Evolutionary conservation across 495 filamentous ascomycete genomes (phyloP).

Genomic region (Podospora tetraspora): DNA sequence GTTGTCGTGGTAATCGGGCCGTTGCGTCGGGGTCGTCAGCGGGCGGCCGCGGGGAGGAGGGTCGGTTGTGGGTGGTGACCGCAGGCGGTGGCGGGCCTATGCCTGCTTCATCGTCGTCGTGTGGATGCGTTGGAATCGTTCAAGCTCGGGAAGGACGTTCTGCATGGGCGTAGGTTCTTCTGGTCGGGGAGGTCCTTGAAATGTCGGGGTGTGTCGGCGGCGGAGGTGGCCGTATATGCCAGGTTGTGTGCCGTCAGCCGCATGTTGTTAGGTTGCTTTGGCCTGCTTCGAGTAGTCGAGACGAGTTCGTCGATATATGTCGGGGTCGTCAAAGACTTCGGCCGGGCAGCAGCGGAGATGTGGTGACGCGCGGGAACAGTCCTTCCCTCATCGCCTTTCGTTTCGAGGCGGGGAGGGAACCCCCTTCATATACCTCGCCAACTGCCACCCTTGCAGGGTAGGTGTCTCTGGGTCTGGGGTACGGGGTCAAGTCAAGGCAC

Average conservation of each 20-base stretch:
- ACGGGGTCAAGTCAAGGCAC: background rate
- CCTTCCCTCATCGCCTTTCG: background rate
- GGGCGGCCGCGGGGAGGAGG: background rate
- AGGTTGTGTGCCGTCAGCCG: background rate
- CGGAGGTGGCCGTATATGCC: background rate
- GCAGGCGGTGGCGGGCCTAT: background rate
- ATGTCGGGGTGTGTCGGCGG: background rate
- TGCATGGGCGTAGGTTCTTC: background rate
- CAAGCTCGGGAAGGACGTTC: background rate
- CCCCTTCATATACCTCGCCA: background rate
- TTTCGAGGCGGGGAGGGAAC: background rate
- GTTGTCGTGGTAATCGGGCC: background rate
- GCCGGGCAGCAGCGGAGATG: background rate
- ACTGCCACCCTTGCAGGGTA: background rate
- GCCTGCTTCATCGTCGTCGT: background rate
- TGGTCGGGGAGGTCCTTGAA: background rate
- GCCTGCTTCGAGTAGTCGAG: background rate
- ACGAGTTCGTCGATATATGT: background rate
- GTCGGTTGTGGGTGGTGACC: background rate
- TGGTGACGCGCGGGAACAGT: background rate
- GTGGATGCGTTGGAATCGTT: background rate
- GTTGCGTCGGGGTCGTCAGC: background rate
- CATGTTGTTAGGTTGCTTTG: background rate
- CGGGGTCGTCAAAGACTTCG: background rate
- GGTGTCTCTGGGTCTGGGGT: background rate